Evolutionary conservation across 2,329 filamentous ascomycete genomes (phyloP), one percentile per base, ranked within the genome.

Genomic region (Akanthomyces dipterigenus): DNA sequence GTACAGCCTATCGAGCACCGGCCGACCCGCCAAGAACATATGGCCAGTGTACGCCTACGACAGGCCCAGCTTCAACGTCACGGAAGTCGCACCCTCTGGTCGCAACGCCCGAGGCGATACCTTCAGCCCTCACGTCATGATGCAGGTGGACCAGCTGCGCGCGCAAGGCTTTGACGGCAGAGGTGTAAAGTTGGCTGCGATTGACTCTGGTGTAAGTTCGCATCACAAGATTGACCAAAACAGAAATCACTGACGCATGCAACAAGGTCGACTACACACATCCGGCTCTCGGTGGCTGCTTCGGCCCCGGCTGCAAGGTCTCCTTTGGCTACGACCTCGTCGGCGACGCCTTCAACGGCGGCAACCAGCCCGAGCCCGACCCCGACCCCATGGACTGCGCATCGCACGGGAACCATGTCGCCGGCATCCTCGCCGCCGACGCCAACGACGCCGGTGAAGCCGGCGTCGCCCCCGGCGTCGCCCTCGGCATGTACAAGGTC

Each of bases 221-320:
- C 8, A 11, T 11, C 12, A 12, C 34, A 36, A 3, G 34, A 36
- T 7, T 31, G 5, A 31, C 28, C 34, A 11, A 7, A 36, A 3
- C n/a, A n/a, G 8, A 3, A 7, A 3, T 36, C 34, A 7, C 49
- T 51, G 49, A 51, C 49, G 24, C 7, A 20, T 36, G n/a, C 6
- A 18, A 1, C 4, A 16, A 61, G 60, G 70, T 82, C 28, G 81
- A 83, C 66, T 82, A 82, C 66, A 73, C 69, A 3, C 80, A 82
- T 62, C 79, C 79, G 14, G 78, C 78, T 8, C 75, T 84, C 1
- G 81, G 81, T 14, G 80, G 80, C 4, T 78, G 80, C 55, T 83
- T 82, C 63, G 81, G 81, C 2, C 65, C 72, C 18, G 80, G 78
- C 0, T 81, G 75, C 64, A 71, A 80, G 31, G 74, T 83, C 14